Base-by-base conservation (phyloP, 257 asterid species). In the Solanum virginianum region DNA sequence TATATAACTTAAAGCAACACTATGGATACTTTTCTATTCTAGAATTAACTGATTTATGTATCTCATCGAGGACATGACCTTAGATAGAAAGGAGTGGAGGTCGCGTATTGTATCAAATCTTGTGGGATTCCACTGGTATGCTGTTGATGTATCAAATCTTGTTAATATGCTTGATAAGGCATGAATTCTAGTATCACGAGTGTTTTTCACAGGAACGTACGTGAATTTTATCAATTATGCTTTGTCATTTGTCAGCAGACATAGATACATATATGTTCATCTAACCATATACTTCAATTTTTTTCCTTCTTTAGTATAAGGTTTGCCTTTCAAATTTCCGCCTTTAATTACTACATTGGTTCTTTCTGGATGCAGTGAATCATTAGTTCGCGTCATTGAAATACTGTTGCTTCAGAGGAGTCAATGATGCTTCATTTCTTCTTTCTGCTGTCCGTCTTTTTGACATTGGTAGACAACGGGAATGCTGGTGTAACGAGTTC, bases 401-500 rank as follows among this genome's bases (percentile, higher is more conserved):
- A 2, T 22, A 24, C 14, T 51, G 29, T 26, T 51, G 26, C 45
- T 4, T 51, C 17, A 16, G 82, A 79, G 47, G 91, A 79, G 84
- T 80, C 90, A 53, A 90, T 92, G 96, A 84, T 88, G 89, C 84
- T 85, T 81, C 88, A 83, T 45, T 83, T 89, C 82, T 86, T 89
- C 81, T 83, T 94, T 85, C 83, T 87, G 51, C 88, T 93, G 51
- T 92, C 86, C 84, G 54, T 90, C 87, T 83, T 94, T 26, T 87
- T 89, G 87, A 85, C 91, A 90, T 87, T 87, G 85, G 72, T 92
- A 69, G 84, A 89, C 90, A 84, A 88, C 60, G 95, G 91, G 63
- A 85, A 81, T 84, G 94, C 97, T 85, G 93, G 98, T 75, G 74
- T 92, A 84, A 95, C 98, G 20, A 96, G 99, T 88, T 53, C 87